phyloP scores from a whole-genome alignment of 352 stramenopile species.

The Pythium apleroticum region DNA sequence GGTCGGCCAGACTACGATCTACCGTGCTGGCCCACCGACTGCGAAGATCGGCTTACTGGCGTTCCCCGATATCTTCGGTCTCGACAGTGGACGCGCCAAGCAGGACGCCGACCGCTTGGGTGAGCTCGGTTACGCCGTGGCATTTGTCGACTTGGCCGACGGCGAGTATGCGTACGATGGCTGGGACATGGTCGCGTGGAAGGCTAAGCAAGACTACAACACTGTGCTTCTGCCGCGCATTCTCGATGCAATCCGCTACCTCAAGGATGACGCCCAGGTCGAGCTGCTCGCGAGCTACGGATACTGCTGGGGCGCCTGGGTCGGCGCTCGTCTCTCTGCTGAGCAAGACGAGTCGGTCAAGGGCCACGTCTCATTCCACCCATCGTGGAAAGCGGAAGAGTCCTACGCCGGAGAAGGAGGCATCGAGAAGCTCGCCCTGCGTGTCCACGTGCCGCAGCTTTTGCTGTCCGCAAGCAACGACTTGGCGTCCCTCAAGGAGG shows the following conservation, averaged over 20 bases:
- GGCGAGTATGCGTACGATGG: slow-evolving; percentile 32
- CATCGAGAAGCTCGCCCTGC: slow-evolving; percentile 40
- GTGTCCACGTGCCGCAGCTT: slow-evolving; percentile 43
- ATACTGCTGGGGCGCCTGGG: slow-evolving; percentile 35
- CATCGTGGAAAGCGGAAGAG: slow-evolving; percentile 37
- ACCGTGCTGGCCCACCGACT: slow-evolving; percentile 31
- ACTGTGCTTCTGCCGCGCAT: slow-evolving; percentile 20
- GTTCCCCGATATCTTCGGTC: slow-evolving; percentile 49
- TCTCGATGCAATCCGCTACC: slow-evolving; percentile 30
- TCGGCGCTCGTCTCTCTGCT: slow-evolving; percentile 27
- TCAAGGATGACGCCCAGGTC: slow-evolving; percentile 33
- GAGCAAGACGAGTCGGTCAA: slow-evolving; percentile 18
- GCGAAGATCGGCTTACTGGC: slow-evolving; percentile 38
- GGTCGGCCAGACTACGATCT: slow-evolving; percentile 37
- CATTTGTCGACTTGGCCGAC: slow-evolving; percentile 38
- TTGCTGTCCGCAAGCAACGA: slow-evolving; percentile 41
- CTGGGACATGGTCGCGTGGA: slow-evolving; percentile 26
- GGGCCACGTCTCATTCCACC: slow-evolving; percentile 32
- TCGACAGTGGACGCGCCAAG: slow-evolving; percentile 53
- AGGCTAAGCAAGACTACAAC: slow-evolving; percentile 23
- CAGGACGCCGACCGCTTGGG: slow-evolving; percentile 46
- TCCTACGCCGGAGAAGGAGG: slow-evolving; percentile 30
- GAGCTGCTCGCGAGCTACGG: slow-evolving; percentile 27
- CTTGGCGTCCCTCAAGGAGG: slow-evolving; percentile 29
- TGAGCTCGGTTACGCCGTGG: slow-evolving; percentile 48